A percentile compares a stretch with the other conserved stretches of the same genome.
Conservation (phyloP, 768 basidiomycete genomes). For the Antrodiella citrinella region DNA sequence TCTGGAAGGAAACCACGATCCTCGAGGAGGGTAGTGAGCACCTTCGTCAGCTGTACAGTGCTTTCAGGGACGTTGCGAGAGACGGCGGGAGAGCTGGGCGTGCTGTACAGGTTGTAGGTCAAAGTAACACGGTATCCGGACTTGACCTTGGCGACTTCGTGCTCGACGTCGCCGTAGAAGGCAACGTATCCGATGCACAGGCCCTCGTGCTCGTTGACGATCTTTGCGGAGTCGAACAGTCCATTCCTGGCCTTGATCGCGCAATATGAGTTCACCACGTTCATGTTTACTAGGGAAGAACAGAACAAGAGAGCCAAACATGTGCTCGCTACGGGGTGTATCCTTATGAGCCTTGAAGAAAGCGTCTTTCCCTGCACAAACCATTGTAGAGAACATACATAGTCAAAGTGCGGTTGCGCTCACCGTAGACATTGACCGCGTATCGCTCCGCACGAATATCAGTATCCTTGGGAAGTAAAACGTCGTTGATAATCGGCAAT, state of each 20-base stretch:
- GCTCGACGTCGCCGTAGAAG: conserved; percentile 38
- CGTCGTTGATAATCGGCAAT: conserved; percentile 2
- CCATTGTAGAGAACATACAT: neutral
- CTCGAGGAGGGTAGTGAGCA: conserved; percentile 22
- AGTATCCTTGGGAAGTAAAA: conserved; percentile 14
- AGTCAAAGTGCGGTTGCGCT: neutral
- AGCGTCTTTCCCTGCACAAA: conserved; percentile 27
- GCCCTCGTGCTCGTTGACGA: conserved; percentile 7
- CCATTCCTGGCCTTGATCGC: conserved; percentile 22
- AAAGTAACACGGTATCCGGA: conserved; percentile 37
- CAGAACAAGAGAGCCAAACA: conserved; percentile 47
- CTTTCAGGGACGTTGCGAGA: neutral
- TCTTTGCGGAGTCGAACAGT: conserved; percentile 29
- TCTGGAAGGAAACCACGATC: conserved; percentile 28
- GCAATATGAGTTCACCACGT: conserved; percentile 35
- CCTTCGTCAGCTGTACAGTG: conserved; percentile 8
- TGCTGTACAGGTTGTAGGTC: conserved; percentile 33
- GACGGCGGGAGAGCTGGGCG: conserved; percentile 2
- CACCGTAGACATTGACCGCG: conserved; percentile 41
- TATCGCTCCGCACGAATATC: conserved; percentile 29
- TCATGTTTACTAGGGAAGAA: conserved; percentile 39
- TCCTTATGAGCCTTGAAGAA: conserved; percentile 47
- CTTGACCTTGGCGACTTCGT: conserved; percentile 35
- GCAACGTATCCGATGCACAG: conserved; percentile 29
- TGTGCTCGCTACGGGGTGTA: conserved; percentile 33